Evolutionary conservation across 2,329 filamentous ascomycete genomes (phyloP).

Genomic region (Pestalotiopsis sp.): DNA sequence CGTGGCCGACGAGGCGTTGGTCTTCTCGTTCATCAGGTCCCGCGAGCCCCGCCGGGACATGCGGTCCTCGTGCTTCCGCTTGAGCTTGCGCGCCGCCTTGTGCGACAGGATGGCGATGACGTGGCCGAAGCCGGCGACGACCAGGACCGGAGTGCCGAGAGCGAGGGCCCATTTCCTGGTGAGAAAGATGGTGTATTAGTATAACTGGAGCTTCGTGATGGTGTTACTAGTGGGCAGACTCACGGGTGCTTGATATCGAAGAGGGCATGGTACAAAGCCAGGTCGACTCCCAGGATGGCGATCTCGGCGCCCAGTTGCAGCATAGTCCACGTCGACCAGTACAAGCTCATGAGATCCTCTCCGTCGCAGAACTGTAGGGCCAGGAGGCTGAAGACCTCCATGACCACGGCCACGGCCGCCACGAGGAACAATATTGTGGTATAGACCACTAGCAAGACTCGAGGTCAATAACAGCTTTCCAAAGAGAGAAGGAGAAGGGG

Average conservation of each 20-base stretch:
- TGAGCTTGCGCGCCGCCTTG: constrained; percentile 14
- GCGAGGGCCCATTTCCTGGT: constrained; percentile 54
- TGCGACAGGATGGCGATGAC: constrained; percentile 36
- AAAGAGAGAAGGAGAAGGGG: constrained; percentile 26
- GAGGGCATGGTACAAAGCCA: constrained; percentile 54
- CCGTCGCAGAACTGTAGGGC: constrained; percentile 62
- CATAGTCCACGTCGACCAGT: constrained; percentile 65
- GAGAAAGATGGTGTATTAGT: neutral
- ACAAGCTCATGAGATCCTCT: constrained; percentile 61
- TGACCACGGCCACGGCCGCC: constrained; percentile 47
- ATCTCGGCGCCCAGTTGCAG: constrained; percentile 60
- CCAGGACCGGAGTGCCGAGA: constrained; percentile 61
- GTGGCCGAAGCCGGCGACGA: constrained; percentile 57
- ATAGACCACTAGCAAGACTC: neutral
- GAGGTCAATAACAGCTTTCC: neutral
- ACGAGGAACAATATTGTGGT: constrained; percentile 41
- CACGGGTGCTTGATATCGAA: constrained; percentile 54
- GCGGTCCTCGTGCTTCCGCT: constrained; percentile 18
- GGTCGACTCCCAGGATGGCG: constrained; percentile 57
- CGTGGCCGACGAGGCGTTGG: neutral
- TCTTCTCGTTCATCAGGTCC: constrained; percentile 13
- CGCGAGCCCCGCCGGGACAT: constrained; percentile 2
- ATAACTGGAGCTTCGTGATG: neutral
- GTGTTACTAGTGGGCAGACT: constrained; percentile 25
- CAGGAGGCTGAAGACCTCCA: constrained; percentile 57